phyloP scores from a whole-genome alignment of 805 yeast genomes.

The Isabelozyma heimii region DNA sequence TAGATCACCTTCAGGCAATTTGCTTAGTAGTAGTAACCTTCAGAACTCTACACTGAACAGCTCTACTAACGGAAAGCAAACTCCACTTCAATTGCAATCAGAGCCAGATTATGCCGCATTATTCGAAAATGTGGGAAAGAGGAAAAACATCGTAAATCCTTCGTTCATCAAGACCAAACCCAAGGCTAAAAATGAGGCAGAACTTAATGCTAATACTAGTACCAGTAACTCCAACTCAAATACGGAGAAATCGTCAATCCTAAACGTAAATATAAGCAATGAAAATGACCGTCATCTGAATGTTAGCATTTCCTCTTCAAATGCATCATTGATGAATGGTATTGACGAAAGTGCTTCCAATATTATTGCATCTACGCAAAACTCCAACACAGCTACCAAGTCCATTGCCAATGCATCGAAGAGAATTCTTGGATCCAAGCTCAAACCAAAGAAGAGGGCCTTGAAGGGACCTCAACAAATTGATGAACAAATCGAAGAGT shows the following conservation, averaged over 20 bases:
- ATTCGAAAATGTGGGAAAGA: conserved; percentile 41
- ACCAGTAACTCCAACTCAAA: conserved; percentile 6
- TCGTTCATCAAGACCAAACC: conserved; percentile 22
- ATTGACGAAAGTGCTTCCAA: neutral
- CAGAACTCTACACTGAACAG: conserved; percentile 14
- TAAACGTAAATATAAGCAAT: conserved; percentile 3
- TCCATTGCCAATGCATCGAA: conserved; percentile 35
- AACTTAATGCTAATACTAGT: conserved; percentile 2
- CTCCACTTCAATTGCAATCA: conserved; percentile 5
- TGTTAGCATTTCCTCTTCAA: conserved; percentile 10
- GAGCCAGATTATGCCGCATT: conserved; percentile 45
- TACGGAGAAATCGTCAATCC: conserved; percentile 13
- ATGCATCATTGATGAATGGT: conserved; percentile 5
- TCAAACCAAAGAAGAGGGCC: conserved; percentile 29
- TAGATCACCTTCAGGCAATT: conserved; percentile 16
- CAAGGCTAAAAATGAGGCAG: conserved; percentile 18
- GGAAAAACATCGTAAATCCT: conserved; percentile 27
- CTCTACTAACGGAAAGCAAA: conserved; percentile 7
- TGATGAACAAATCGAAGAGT: neutral
- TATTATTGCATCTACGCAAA: neutral
- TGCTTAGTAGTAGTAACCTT: conserved; percentile 1
- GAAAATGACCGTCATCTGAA: conserved; percentile 4
- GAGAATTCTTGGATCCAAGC: conserved; percentile 38
- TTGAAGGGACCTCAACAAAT: neutral
- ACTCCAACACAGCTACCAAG: conserved; percentile 5